Conservation (phyloP, 169 alveolate species). For the Plasmodium berghei region DNA sequence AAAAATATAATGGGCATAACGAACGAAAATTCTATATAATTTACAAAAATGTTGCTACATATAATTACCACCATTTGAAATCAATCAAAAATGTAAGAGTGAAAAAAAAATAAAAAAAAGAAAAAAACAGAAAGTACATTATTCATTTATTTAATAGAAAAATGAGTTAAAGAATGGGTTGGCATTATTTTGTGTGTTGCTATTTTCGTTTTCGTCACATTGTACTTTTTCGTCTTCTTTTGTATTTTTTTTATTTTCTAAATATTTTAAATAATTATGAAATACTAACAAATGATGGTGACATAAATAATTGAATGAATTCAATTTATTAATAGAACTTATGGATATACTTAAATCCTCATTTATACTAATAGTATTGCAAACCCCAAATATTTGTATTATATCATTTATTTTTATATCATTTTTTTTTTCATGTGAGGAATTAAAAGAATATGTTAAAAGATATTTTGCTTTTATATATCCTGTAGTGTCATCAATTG, state of each 20-base stretch:
- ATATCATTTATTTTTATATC: conserved; percentile 53
- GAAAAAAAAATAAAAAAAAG: background rate
- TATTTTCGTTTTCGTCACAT: conserved; percentile 24
- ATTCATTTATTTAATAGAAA: conserved; percentile 19
- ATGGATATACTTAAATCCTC: conserved; percentile 68
- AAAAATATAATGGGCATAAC: no score
- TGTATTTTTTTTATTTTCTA: conserved; percentile 45
- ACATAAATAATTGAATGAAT: conserved; percentile 67
- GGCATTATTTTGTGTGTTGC: conserved; percentile 3
- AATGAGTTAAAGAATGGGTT: conserved; percentile 58
- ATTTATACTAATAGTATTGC: conserved; percentile 64
- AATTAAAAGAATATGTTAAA: conserved; percentile 50
- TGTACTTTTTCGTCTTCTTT: conserved; percentile 37
- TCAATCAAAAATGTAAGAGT: no score
- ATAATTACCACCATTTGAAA: no score
- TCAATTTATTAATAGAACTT: conserved; percentile 56
- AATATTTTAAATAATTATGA: conserved; percentile 55
- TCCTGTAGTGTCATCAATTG: conserved; percentile 77
- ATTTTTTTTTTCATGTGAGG: conserved; percentile 28
- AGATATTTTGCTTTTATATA: conserved; percentile 67
- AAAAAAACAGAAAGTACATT: background rate
- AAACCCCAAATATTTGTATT: conserved; percentile 66
- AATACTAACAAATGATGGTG: conserved; percentile 74
- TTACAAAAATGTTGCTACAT: no score
- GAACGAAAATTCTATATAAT: no score